Base-by-base conservation (phyloP, 257 asterid species). In the Paulownia fortunei region DNA sequence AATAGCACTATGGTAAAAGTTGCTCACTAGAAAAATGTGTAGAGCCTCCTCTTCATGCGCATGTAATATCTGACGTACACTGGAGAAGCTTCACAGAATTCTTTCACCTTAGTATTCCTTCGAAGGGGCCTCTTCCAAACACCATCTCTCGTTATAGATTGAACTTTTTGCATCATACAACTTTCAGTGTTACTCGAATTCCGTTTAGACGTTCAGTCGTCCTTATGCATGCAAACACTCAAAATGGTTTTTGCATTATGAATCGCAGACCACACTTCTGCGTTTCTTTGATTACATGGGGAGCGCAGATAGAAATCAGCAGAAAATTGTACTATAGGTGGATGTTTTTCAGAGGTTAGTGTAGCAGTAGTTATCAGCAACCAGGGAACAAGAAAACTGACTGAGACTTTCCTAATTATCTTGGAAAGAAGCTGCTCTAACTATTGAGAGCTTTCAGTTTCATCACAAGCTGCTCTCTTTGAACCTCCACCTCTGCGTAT, bases 401-500 rank as follows among this genome's bases (percentile, higher is more conserved):
- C 2, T 11, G 2, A 41, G 47, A 41, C 15, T 41, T 41, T 11
- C 47, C 47, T 41, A 41, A 41, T 41, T 51, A 3, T 18, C 44
- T 24, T 24, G 9, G 13, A 21, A 39, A 39, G 7, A 19, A 69
- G 41, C 41, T 30, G 78, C 72, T 56, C 76, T 70, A 76, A 55
- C 51, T 23, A 63, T 24, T 42, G 39, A 76, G 54, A 47, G 83
- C 59, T 81, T 70, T 87, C 49, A 87, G 81, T 13, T 82, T 84
- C 86, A 87, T 85, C 34, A 87, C 82, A 13, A 87, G 89, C 74
- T 85, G 80, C 75, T 85, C 89, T 54, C 84, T 73, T 65, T 87
- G 77, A 74, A 74, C 83, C 62, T 87, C 89, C 76, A 83, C 89
- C 75, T 85, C 82, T 44, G 91, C 91, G 12, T 87, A 87, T 37